Percentiles rank a stretch among this genome's conserved stretches.
Conservation (phyloP, 2,329 filamentous ascomycete genomes). For the Pyrenophora teres region DNA sequence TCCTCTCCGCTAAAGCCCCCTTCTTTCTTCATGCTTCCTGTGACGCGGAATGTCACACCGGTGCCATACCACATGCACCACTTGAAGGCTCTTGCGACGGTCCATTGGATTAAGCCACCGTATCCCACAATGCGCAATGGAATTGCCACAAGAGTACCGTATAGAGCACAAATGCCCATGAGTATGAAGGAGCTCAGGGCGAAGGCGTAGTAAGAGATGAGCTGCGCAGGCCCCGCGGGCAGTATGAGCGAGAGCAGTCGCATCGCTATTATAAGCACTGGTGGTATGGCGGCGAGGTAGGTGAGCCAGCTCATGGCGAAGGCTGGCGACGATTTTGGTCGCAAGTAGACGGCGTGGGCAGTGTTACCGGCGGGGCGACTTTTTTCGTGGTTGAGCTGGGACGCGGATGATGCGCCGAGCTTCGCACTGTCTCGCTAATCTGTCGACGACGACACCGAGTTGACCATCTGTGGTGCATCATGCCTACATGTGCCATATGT, state of each 20-base stretch:
- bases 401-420: constrained; percentile 25
- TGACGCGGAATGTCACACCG: constrained; percentile 76
- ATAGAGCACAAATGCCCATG: constrained; percentile 58
- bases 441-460: not conserved
- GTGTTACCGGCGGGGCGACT: constrained; percentile 14
- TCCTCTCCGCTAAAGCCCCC: constrained; percentile 41
- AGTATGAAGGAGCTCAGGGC: constrained; percentile 52
- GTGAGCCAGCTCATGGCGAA: constrained; percentile 40
- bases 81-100: constrained; percentile 78
- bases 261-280: constrained; percentile 37
- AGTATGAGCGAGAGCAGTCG: constrained; percentile 35
- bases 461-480: too few species aligned
- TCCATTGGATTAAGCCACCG: constrained; percentile 82
- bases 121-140: constrained; percentile 72
- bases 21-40: constrained; percentile 46
- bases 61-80: constrained; percentile 74
- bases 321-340: constrained; percentile 1
- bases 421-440: constrained; percentile 22
- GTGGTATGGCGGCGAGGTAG: constrained; percentile 35
- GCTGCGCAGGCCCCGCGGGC: constrained; percentile 34
- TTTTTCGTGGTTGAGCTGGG: constrained; percentile 19
- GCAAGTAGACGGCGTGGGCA: not conserved
- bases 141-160: constrained; percentile 77
- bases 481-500: constrained; percentile 1
- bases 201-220: constrained; percentile 69